These are phyloP conservation scores for Cubamyces lactineus DNA, from an alignment of 768 basidiomycete species.

Conservation along the genomic window DNA sequence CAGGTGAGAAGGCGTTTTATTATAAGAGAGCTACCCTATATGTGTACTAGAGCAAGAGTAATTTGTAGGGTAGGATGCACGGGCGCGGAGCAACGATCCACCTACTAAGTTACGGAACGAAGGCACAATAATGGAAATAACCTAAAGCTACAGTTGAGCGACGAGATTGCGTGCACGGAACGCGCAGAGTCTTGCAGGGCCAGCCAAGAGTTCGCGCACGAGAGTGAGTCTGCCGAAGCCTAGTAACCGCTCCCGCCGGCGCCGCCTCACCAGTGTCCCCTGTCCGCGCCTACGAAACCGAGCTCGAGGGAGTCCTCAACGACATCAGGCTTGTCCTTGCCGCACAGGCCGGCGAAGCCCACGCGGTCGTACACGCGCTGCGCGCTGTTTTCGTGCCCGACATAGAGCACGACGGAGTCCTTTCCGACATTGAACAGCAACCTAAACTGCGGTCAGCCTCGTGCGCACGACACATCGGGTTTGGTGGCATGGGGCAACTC, in stretches of 20 bases:
- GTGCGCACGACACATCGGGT: conserved; percentile 5
- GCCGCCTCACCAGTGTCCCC: conserved; percentile 55
- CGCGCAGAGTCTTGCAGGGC: conserved; percentile 2
- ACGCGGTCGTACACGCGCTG: conserved; percentile 56
- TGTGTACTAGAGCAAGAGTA: conserved; percentile 6
- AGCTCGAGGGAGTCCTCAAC: conserved; percentile 57
- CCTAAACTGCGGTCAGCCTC: conserved; percentile 34
- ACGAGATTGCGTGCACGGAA: background rate
- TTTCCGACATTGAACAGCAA: conserved; percentile 48
- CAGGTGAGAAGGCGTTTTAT: background rate
- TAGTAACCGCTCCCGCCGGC: background rate
- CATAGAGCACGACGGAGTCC: conserved; percentile 55
- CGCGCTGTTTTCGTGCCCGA: conserved; percentile 54
- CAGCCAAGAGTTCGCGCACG: conserved; percentile 4
- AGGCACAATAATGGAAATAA: conserved; percentile 16
- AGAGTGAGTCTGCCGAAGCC: background rate
- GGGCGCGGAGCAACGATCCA: conserved; percentile 2
- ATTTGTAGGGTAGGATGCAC: conserved; percentile 2
- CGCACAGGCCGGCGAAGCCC: conserved; percentile 53
- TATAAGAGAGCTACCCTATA: conserved; percentile 2
- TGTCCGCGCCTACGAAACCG: conserved; percentile 49
- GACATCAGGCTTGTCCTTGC: conserved; percentile 40
- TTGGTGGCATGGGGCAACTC: conserved; percentile 25
- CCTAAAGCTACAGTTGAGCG: conserved; percentile 27
- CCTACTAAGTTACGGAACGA: conserved; percentile 2